Percentiles rank a stretch among this genome's conserved stretches.
phyloP scores from a whole-genome alignment of 2,329 filamentous ascomycete species.

The Diaporthe humulicola region DNA sequence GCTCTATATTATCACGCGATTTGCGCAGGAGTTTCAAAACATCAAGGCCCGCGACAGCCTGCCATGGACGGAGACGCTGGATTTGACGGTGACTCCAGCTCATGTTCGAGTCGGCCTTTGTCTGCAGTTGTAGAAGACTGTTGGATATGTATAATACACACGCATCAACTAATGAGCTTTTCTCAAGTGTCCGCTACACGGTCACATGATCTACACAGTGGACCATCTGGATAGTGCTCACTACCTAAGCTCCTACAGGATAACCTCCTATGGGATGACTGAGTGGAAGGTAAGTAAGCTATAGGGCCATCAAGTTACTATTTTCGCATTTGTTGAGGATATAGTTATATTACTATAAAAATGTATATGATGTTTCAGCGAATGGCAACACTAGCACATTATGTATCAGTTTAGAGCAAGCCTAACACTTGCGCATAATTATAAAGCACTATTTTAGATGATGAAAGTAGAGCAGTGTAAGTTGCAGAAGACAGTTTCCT shows the following conservation, averaged over 20 bases:
- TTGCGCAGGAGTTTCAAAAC: slow-evolving; percentile 1
- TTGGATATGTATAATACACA: not conserved
- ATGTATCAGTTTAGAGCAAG: not conserved
- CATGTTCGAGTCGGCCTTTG: not conserved
- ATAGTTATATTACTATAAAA: too few species aligned
- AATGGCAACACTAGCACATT: not conserved
- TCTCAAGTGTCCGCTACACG: too few species aligned
- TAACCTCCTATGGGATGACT: too few species aligned
- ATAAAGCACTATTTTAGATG: not conserved
- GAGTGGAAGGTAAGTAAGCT: too few species aligned
- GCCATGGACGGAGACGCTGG: slow-evolving; percentile 16
- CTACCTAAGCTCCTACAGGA: too few species aligned
- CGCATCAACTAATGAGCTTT: not conserved
- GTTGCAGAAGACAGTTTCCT: not conserved
- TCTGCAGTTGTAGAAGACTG: not conserved
- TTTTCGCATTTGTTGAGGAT: too few species aligned
- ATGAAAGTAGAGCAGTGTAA: not conserved
- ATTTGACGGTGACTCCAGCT: slow-evolving; percentile 13
- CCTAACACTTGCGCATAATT: not conserved
- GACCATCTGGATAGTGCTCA: too few species aligned
- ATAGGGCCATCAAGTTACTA: too few species aligned
- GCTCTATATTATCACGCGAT: not conserved
- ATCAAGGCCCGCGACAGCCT: not conserved
- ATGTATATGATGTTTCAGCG: not conserved
- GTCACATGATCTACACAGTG: too few species aligned